Conservation (phyloP, 2,329 filamentous ascomycete genomes). For the Ophiostoma sp. region DNA sequence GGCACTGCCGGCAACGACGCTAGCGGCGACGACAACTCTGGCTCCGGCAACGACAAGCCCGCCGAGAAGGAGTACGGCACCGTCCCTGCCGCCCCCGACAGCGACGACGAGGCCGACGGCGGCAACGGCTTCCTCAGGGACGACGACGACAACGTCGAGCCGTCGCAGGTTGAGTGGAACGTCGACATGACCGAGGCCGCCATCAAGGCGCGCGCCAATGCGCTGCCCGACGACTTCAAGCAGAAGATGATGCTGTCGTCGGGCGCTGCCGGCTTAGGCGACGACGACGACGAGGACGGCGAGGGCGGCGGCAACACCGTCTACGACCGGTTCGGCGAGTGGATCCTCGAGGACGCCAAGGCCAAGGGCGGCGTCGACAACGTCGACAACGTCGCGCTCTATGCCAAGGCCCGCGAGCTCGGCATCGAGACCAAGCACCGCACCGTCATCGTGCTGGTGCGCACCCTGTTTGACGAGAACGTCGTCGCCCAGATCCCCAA, state of each 20-base stretch:
- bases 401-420: conserved; percentile 92
- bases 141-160: conserved; percentile 41
- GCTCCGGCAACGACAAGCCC: conserved; percentile 40
- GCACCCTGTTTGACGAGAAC: conserved; percentile 88
- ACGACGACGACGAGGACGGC: conserved; percentile 75
- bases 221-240: conserved; percentile 92
- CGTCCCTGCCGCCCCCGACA: conserved; percentile 31
- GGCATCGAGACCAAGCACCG: conserved; percentile 93
- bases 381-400: conserved; percentile 84
- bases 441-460: conserved; percentile 83
- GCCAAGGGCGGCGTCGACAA: conserved; percentile 69
- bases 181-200: conserved; percentile 95
- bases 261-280: conserved; percentile 51
- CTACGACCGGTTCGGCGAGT: conserved; percentile 89
- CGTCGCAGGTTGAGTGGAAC: conserved; percentile 87
- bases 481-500: conserved; percentile 80
- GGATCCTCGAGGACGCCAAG: conserved; percentile 72
- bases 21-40: conserved; percentile 56
- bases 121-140: conserved; percentile 36
- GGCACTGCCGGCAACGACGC: conserved; percentile 51
- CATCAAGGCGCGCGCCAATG: conserved; percentile 87
- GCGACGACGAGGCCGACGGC: conserved; percentile 60
- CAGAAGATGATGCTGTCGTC: conserved; percentile 74
- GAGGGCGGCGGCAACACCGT: conserved; percentile 67
- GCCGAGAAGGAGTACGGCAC: conserved; percentile 55